Evolutionary conservation across 768 basidiomycete species (phyloP).

Genomic region (Trametes villosa): DNA sequence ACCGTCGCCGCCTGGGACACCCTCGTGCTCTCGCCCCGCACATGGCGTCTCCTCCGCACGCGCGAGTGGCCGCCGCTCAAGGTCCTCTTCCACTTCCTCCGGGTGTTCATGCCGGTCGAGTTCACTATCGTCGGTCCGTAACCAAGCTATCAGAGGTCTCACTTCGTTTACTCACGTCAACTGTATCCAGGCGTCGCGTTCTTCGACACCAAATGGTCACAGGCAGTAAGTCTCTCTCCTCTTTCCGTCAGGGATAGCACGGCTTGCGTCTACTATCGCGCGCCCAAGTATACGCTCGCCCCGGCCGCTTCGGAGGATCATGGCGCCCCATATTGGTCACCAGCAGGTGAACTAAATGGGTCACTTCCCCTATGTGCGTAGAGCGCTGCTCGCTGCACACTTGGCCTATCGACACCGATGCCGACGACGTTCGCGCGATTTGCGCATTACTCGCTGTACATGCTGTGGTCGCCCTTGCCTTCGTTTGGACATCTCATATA

Average conservation of each 20-base stretch:
- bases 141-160: conserved; percentile 17
- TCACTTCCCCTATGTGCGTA: too few species aligned
- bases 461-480: too few species aligned
- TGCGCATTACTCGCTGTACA: too few species aligned
- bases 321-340: too few species aligned
- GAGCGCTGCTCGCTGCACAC: too few species aligned
- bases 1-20: conserved; percentile 92
- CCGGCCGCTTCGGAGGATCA: conserved; percentile 10
- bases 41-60: conserved; percentile 69
- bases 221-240: conserved; percentile 45
- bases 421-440: too few species aligned
- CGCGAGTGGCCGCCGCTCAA: conserved; percentile 79
- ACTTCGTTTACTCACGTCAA: background rate
- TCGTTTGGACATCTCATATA: too few species aligned
- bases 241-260: background rate
- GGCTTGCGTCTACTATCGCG: background rate
- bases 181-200: conserved; percentile 70
- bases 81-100: conserved; percentile 72
- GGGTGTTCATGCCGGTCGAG: conserved; percentile 78
- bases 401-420: too few species aligned
- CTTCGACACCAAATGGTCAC: conserved; percentile 75
- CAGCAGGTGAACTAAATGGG: too few species aligned
- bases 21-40: conserved; percentile 79
- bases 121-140: conserved; percentile 71
- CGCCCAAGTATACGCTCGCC: background rate